These are phyloP conservation scores for Alternaria brassicae DNA, from an alignment of 2,329 filamentous ascomycete genomes.

Conservation along the genomic window DNA sequence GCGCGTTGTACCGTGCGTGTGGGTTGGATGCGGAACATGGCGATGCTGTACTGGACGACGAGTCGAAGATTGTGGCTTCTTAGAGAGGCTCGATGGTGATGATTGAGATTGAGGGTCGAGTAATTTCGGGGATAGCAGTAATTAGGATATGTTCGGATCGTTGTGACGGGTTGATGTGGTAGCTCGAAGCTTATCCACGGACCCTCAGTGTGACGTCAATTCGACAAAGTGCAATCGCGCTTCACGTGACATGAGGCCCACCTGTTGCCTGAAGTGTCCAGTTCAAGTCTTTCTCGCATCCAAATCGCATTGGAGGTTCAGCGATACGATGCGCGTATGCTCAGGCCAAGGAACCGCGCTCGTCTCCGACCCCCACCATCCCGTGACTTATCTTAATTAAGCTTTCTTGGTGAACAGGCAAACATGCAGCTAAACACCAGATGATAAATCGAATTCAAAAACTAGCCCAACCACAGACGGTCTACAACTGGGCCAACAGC, in stretches of 20 bases:
- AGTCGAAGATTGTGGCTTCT: not conserved
- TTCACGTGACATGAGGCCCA: not conserved
- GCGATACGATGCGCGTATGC: not conserved
- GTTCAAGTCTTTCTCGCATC: fast-evolving
- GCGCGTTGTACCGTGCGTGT: constrained; percentile 31
- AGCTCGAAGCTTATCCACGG: constrained; percentile 9
- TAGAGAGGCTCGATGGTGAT: not conserved
- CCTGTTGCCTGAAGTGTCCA: not conserved
- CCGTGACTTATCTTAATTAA: not conserved
- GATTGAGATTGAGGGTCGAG: not conserved
- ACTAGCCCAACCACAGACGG: not conserved
- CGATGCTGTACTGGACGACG: not conserved
- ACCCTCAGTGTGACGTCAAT: constrained; percentile 9
- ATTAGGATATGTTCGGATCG: constrained; percentile 3
- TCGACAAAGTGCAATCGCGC: not conserved
- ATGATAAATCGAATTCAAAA: not conserved
- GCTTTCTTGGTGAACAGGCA: not conserved
- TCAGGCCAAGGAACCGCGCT: too few relatives aligned
- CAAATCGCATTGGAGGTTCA: too few relatives aligned
- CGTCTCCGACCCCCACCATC: not conserved
- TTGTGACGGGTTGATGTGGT: constrained; percentile 17
- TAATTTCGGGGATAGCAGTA: not conserved
- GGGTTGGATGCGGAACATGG: constrained; percentile 38
- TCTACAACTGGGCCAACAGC: not conserved
- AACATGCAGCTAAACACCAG: not conserved